A percentile compares a stretch with the other conserved stretches of the same genome.
These are phyloP conservation scores for Penicillium sp. DNA, from an alignment of 2,329 filamentous ascomycete species.

Conservation along the genomic window DNA sequence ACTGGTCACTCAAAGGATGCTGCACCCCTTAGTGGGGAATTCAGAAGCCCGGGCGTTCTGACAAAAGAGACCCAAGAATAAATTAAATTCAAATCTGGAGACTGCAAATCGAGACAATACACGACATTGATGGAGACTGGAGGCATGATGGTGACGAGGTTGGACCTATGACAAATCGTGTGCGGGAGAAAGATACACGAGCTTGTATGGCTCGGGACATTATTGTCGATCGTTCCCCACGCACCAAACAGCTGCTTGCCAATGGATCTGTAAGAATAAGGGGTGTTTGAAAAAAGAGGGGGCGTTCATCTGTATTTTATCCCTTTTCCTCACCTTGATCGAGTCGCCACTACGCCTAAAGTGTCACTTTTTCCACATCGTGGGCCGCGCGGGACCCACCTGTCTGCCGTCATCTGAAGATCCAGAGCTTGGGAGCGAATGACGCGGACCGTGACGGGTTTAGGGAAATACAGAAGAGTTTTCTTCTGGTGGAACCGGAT, in stretches of 20 bases:
- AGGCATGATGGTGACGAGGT: constrained; percentile 1
- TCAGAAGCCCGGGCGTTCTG: constrained; percentile 1
- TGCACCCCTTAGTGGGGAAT: constrained; percentile 2
- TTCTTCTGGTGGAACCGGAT: constrained; percentile 1
- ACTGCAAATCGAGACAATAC: background rate
- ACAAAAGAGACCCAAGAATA: background rate
- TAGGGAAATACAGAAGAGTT: background rate
- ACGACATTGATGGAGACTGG: constrained; percentile 5
- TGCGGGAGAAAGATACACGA: background rate
- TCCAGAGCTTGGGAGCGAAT: constrained; percentile 1
- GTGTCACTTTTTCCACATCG: constrained; percentile 6
- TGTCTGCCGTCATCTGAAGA: constrained; percentile 16
- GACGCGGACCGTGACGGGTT: constrained; percentile 3
- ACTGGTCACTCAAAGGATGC: constrained; percentile 1
- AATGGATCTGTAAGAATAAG: background rate
- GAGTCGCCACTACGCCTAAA: constrained; percentile 1
- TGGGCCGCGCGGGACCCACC: constrained; percentile 8
- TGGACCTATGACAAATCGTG: constrained; percentile 6
- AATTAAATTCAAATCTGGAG: constrained; percentile 6
- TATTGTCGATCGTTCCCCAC: constrained; percentile 18
- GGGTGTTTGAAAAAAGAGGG: background rate
- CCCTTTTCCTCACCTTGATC: constrained; percentile 3
- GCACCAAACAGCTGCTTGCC: background rate
- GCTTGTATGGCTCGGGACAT: constrained; percentile 14
- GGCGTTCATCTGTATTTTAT: constrained; percentile 8